A percentile compares a stretch with the other conserved stretches of the same genome.
phyloP scores from a whole-genome alignment of 345 rosid species.

The Clausena lansium region DNA sequence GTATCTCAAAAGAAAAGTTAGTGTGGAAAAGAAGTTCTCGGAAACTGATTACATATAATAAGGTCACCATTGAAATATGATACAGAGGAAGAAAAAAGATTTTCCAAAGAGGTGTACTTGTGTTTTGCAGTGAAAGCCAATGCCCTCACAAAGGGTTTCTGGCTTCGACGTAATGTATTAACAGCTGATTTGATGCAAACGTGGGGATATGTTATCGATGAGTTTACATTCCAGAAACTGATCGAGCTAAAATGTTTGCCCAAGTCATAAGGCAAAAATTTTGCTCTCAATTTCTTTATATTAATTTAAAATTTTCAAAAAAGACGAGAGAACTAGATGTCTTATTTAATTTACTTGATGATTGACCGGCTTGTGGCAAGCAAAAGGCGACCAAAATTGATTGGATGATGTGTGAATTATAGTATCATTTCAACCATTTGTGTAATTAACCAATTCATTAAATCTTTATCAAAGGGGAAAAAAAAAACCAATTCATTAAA shows the following conservation, averaged over 20 bases:
- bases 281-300: too few relatives aligned
- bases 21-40: slow-evolving; percentile 38
- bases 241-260: too few relatives aligned
- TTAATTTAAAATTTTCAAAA: too few relatives aligned
- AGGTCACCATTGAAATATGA: neutral
- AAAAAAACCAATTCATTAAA: neutral
- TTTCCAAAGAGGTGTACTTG: neutral
- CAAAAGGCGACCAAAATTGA: neutral
- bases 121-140: neutral
- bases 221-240: too few relatives aligned
- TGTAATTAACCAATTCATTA: neutral
- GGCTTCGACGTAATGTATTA: neutral
- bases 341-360: too few relatives aligned
- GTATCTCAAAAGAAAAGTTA: slow-evolving; percentile 22
- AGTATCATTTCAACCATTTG: neutral
- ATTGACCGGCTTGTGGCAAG: neutral
- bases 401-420: neutral
- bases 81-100: neutral
- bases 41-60: slow-evolving; percentile 26
- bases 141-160: neutral
- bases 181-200: neutral
- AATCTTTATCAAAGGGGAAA: too few relatives aligned
- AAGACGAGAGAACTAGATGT: too few relatives aligned
- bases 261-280: too few relatives aligned
- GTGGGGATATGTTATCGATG: too few relatives aligned